phyloP scores from a whole-genome alignment of 768 basidiomycete genomes.

The Leccinum subgranulosum region DNA sequence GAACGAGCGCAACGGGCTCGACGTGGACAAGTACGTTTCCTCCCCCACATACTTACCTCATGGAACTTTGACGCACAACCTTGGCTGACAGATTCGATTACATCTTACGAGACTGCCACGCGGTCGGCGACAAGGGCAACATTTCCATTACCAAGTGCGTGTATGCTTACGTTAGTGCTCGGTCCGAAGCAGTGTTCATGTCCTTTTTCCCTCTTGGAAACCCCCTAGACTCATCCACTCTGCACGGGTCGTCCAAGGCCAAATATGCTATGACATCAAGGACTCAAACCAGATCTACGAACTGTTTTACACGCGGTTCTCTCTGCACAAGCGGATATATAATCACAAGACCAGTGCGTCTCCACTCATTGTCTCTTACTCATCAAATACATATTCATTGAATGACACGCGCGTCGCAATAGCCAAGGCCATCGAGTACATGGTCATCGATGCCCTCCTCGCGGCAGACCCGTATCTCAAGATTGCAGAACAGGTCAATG shows the following conservation, averaged over 20 bases:
- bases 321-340: slow-evolving; percentile 80
- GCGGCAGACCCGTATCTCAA: slow-evolving; percentile 62
- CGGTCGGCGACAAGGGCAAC: slow-evolving; percentile 62
- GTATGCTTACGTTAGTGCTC: background rate
- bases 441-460: slow-evolving; percentile 79
- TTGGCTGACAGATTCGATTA: slow-evolving; percentile 72
- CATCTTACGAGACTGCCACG: slow-evolving; percentile 69
- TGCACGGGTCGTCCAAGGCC: slow-evolving; percentile 67
- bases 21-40: slow-evolving; percentile 72
- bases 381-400: too few species aligned
- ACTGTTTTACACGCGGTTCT: slow-evolving; percentile 71
- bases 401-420: background rate
- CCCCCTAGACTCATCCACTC: slow-evolving; percentile 61
- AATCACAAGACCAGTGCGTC: slow-evolving; percentile 66
- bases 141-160: slow-evolving; percentile 45
- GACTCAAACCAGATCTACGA: slow-evolving; percentile 75
- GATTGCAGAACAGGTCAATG: slow-evolving; percentile 52
- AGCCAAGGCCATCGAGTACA: slow-evolving; percentile 80
- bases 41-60: background rate
- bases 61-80: background rate
- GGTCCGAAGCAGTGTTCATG: background rate
- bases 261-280: slow-evolving; percentile 82
- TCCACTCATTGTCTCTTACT: too few species aligned
- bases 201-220: background rate
- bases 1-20: slow-evolving; percentile 76